A percentile compares a stretch with the other conserved stretches of the same genome.
phyloP scores from a whole-genome alignment of 805 yeast genomes.

The Hanseniaspora pseudoguilliermondii region DNA sequence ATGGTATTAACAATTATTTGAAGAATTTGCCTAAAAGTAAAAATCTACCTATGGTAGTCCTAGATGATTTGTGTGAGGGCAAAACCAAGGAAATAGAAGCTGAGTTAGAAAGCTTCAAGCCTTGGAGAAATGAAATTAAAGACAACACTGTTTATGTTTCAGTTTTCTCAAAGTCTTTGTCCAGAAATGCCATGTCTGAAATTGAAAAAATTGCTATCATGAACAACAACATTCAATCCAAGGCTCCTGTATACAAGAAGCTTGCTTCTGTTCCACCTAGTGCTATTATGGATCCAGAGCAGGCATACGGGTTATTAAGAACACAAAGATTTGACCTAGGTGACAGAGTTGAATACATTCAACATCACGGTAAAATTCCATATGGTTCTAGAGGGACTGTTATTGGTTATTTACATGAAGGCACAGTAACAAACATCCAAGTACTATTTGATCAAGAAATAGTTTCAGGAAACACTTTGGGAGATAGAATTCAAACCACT shows the following conservation, averaged over 20 bases:
- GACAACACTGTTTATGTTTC: constrained; percentile 51
- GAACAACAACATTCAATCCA: constrained; percentile 29
- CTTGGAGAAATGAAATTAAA: constrained; percentile 39
- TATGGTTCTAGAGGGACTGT: constrained; percentile 82
- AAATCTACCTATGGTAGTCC: constrained; percentile 22
- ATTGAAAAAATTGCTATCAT: constrained; percentile 51
- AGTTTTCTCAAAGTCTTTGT: constrained; percentile 65
- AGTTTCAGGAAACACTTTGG: constrained; percentile 69
- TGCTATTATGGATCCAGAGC: constrained; percentile 66
- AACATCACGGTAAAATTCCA: constrained; percentile 82
- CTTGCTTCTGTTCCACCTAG: constrained; percentile 72
- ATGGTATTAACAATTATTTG: constrained; percentile 21
- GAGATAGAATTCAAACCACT: constrained; percentile 60
- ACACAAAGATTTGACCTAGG: constrained; percentile 73
- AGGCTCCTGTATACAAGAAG: constrained; percentile 37
- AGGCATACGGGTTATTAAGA: constrained; percentile 57
- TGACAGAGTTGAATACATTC: constrained; percentile 76
- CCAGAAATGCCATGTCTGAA: constrained; percentile 47
- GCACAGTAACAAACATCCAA: constrained; percentile 45
- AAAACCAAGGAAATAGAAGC: neutral
- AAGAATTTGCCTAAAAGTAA: constrained; percentile 20
- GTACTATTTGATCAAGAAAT: constrained; percentile 75
- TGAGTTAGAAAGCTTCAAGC: constrained; percentile 19
- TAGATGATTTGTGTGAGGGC: constrained; percentile 21
- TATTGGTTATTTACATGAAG: constrained; percentile 54